phyloP scores from a whole-genome alignment of 208 protist species.

The Acanthamoeba divionensis region DNA sequence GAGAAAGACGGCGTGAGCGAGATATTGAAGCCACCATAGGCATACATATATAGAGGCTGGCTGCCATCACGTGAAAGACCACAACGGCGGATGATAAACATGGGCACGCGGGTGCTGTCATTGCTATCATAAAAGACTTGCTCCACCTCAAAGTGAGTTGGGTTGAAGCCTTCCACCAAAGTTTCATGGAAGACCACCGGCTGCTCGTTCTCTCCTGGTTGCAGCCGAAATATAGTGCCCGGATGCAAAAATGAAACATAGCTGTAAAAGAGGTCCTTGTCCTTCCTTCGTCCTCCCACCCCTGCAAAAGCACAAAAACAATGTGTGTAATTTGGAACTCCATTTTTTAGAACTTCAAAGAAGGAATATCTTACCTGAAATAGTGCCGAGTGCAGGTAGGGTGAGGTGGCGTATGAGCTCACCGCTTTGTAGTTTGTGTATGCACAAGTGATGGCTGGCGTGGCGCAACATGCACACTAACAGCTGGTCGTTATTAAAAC shows the following conservation, averaged over 20 bases:
- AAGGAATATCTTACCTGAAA: background rate
- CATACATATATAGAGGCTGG: background rate
- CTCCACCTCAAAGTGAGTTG: slow-evolving; percentile 55
- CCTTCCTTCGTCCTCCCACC: background rate
- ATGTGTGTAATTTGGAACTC: background rate
- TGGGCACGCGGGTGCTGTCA: background rate
- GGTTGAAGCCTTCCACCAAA: slow-evolving; percentile 42
- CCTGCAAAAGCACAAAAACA: background rate
- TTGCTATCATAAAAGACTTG: slow-evolving; percentile 75
- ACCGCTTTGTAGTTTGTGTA: background rate
- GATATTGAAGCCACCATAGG: slow-evolving; percentile 75
- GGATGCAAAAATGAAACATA: slow-evolving; percentile 42
- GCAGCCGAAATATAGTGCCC: slow-evolving; percentile 5
- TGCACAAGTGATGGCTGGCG: slow-evolving; percentile 79
- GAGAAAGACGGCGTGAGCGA: slow-evolving; percentile 42
- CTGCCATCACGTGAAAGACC: background rate
- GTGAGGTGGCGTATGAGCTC: background rate
- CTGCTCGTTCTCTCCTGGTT: background rate
- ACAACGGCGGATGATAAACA: background rate
- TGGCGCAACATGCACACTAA: slow-evolving; percentile 88
- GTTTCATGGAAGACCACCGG: background rate
- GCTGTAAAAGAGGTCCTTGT: background rate
- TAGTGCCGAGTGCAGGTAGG: background rate
- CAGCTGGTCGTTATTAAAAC: slow-evolving; percentile 81
- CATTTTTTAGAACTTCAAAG: too few relatives aligned